Conservation (phyloP, 2,329 filamentous ascomycete species). For the Calonectria leucothoes region DNA sequence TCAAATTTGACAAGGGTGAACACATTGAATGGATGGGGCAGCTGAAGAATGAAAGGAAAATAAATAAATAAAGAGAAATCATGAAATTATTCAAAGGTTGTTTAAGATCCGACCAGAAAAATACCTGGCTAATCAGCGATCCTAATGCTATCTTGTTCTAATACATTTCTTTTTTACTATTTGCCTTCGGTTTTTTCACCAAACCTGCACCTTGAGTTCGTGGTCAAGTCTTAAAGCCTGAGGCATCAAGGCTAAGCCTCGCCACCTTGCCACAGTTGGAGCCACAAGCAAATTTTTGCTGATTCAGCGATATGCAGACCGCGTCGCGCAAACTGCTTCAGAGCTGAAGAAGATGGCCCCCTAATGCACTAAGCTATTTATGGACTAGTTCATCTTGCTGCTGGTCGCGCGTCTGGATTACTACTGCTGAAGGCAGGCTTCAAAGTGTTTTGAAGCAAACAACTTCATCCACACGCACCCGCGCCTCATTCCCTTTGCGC, state of each 20-base stretch:
- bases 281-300: slow-evolving; percentile 11
- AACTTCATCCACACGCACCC: slow-evolving; percentile 42
- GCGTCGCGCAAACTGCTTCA: slow-evolving; percentile 8
- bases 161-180: not conserved
- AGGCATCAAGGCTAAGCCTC: not conserved
- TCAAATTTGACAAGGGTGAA: not conserved
- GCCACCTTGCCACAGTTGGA: not conserved
- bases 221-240: not conserved
- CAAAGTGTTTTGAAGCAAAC: slow-evolving; percentile 38
- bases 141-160: not conserved
- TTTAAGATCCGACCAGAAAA: not conserved
- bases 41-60: not conserved
- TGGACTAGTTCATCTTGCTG: not conserved
- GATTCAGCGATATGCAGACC: slow-evolving; percentile 14
- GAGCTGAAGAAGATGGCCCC: not conserved
- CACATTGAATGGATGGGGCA: not conserved
- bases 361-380: not conserved
- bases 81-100: not conserved
- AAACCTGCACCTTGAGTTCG: no score
- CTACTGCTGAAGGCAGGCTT: slow-evolving; percentile 34
- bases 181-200: no score
- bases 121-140: not conserved
- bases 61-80: not conserved
- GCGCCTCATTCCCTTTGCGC: slow-evolving; percentile 34
- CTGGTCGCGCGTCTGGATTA: slow-evolving; percentile 39